These are phyloP conservation scores for Sporothrix globosa DNA, from an alignment of 2,329 filamentous ascomycete genomes.

Conservation along the genomic window DNA sequence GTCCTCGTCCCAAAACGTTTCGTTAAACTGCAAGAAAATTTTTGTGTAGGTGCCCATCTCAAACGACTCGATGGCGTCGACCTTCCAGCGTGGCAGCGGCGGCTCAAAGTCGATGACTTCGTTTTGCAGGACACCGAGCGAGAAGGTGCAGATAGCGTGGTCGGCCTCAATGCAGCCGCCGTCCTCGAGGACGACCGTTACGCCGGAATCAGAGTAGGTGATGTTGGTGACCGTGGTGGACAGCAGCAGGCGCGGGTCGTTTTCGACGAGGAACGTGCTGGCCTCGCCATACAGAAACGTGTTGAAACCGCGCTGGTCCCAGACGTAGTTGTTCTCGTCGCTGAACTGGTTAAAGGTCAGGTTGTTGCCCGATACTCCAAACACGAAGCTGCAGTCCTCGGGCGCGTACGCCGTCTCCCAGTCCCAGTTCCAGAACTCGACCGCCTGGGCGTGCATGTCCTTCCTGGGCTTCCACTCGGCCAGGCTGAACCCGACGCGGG, in stretches of 20 bases:
- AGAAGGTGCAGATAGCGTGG: constrained; percentile 29
- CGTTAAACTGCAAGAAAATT: constrained; percentile 30
- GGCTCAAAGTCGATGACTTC: constrained; percentile 19
- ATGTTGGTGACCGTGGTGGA: constrained; percentile 21
- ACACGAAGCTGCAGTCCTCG: constrained; percentile 24
- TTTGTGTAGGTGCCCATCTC: constrained; percentile 31
- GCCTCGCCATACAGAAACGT: constrained; percentile 14
- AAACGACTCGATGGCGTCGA: constrained; percentile 26
- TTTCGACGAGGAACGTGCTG: background rate
- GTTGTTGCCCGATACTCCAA: constrained; percentile 24
- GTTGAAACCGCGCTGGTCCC: constrained; percentile 27
- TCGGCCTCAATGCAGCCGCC: constrained; percentile 29
- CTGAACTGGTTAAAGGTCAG: constrained; percentile 24
- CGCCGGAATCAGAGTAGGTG: background rate
- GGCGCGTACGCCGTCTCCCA: constrained; percentile 25
- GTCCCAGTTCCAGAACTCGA: constrained; percentile 29
- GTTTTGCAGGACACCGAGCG: constrained; percentile 29
- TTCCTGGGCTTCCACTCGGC: constrained; percentile 28
- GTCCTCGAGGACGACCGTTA: constrained; percentile 11
- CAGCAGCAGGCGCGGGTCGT: constrained; percentile 6
- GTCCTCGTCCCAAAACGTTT: constrained; percentile 25
- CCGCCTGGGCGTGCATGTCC: constrained; percentile 27
- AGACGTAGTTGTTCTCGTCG: constrained; percentile 27
- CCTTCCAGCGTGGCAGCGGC: constrained; percentile 26
- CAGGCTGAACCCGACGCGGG: constrained; percentile 4